These are phyloP conservation scores for Colletotrichum sp. DNA, from an alignment of 2,329 filamentous ascomycete genomes.

Conservation along the genomic window DNA sequence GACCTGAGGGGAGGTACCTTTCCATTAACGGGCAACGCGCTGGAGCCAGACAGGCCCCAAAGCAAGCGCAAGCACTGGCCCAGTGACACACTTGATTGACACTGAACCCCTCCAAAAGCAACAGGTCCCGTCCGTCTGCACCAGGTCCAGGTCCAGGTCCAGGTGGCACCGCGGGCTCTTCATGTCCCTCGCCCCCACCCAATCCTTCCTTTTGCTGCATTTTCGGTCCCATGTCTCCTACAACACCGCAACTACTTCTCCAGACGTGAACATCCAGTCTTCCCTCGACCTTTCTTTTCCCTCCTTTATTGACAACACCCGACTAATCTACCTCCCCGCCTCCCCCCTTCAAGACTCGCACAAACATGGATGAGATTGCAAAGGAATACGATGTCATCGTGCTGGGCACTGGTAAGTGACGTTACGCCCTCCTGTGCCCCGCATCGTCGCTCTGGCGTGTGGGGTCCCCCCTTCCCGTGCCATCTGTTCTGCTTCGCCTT, in stretches of 20 bases:
- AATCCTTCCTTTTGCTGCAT: conserved; percentile 19
- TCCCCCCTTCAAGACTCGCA: conserved; percentile 24
- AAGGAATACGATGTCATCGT: conserved; percentile 99
- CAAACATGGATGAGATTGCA: conserved; percentile 93
- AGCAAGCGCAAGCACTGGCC: conserved; percentile 11
- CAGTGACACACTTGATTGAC: conserved; percentile 20
- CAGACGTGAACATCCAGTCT: conserved; percentile 6
- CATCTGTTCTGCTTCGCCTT: neutral
- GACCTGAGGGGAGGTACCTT: neutral
- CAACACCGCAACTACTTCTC: conserved; percentile 21
- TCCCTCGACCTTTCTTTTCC: conserved; percentile 1
- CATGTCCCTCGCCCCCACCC: neutral
- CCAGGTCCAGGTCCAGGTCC: neutral
- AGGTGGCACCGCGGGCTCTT: conserved; percentile 7
- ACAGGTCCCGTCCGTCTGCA: neutral
- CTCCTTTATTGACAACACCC: conserved; percentile 9
- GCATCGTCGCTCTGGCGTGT: conserved; percentile 26
- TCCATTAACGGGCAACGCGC: conserved; percentile 6
- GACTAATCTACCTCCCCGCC: neutral
- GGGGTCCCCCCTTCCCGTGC: conserved; percentile 6
- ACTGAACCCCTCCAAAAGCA: conserved; percentile 20
- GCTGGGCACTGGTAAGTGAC: conserved; percentile 83
- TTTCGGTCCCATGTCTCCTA: conserved; percentile 18
- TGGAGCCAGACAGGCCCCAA: conserved; percentile 14
- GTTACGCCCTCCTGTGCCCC: conserved; percentile 39